A percentile compares a stretch with the other conserved stretches of the same genome.
phyloP scores from a whole-genome alignment of 2,329 filamentous ascomycete species.

The Fusarium sulawesiense region DNA sequence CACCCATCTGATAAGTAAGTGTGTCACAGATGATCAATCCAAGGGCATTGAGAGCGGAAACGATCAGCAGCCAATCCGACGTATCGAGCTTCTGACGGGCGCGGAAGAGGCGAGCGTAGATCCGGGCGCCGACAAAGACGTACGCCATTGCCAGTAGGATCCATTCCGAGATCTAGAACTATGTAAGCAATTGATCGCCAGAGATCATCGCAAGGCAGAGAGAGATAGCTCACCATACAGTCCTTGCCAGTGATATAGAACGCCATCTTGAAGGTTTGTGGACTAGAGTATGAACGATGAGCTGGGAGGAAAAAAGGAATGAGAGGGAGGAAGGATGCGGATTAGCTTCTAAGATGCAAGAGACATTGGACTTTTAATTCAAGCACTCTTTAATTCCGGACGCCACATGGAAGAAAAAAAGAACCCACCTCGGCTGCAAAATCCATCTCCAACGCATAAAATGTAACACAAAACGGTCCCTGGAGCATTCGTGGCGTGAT shows the following conservation, averaged over 20 bases:
- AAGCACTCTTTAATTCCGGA: not conserved
- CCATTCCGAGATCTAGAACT: slow-evolving; percentile 49
- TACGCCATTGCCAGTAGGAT: slow-evolving; percentile 46
- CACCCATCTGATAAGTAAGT: slow-evolving; percentile 48
- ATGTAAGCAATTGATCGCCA: not conserved
- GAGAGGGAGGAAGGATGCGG: not conserved
- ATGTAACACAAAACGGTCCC: slow-evolving; percentile 5
- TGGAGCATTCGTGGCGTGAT: slow-evolving; percentile 10
- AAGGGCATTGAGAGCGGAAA: slow-evolving; percentile 48
- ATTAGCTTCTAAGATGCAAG: not conserved
- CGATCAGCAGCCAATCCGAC: slow-evolving; percentile 47
- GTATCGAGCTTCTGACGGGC: slow-evolving; percentile 46
- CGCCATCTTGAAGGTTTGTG: slow-evolving; percentile 21
- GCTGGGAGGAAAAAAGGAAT: not conserved
- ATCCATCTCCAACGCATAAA: not conserved
- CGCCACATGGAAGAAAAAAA: not conserved
- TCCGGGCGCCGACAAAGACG: slow-evolving; percentile 46
- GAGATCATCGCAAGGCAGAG: rapidly evolving
- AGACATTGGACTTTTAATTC: not conserved
- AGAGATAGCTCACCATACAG: slow-evolving; percentile 29
- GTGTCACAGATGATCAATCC: slow-evolving; percentile 52
- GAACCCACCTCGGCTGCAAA: slow-evolving; percentile 23
- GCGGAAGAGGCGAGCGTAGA: slow-evolving; percentile 50
- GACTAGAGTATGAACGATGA: not conserved
- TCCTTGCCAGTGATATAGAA: slow-evolving; percentile 41